Conservation (phyloP, 345 rosid species). For the Pistacia atlantica region DNA sequence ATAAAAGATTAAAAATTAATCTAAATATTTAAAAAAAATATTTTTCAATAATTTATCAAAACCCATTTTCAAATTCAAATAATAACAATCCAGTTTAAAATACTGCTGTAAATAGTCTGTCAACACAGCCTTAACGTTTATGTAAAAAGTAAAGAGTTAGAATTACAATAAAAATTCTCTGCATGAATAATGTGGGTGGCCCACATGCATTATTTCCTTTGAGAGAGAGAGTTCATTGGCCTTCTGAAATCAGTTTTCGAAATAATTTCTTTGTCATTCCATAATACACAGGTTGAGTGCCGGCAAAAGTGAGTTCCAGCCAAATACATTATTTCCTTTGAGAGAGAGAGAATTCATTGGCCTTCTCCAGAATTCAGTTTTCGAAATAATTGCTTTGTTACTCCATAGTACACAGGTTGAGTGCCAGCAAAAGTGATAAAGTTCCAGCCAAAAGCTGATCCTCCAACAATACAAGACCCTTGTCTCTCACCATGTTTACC, state of each 20-base stretch:
- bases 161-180: neutral
- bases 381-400: slow-evolving; percentile 71
- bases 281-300: slow-evolving; percentile 50
- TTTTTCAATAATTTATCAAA: no score
- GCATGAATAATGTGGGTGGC: neutral
- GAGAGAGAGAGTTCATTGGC: slow-evolving; percentile 9
- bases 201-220: slow-evolving; percentile 9
- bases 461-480: slow-evolving; percentile 57
- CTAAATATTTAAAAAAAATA: no score
- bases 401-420: slow-evolving; percentile 60
- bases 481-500: slow-evolving; percentile 31
- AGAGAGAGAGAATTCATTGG: slow-evolving; percentile 8
- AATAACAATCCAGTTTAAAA: no score
- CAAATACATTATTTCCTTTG: slow-evolving; percentile 39
- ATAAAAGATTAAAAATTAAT: no score
- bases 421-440: slow-evolving; percentile 59
- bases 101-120: no score
- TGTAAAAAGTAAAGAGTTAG: neutral
- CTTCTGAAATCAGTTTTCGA: slow-evolving; percentile 38
- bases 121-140: neutral
- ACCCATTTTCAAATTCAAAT: no score
- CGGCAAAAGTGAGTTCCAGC: slow-evolving; percentile 80
- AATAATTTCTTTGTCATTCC: slow-evolving; percentile 77
- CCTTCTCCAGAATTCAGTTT: slow-evolving; percentile 22
- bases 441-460: slow-evolving; percentile 94